Evolutionary conservation across 2,329 filamentous ascomycete species (phyloP).

Genomic region (Celoporthe dispersa): DNA sequence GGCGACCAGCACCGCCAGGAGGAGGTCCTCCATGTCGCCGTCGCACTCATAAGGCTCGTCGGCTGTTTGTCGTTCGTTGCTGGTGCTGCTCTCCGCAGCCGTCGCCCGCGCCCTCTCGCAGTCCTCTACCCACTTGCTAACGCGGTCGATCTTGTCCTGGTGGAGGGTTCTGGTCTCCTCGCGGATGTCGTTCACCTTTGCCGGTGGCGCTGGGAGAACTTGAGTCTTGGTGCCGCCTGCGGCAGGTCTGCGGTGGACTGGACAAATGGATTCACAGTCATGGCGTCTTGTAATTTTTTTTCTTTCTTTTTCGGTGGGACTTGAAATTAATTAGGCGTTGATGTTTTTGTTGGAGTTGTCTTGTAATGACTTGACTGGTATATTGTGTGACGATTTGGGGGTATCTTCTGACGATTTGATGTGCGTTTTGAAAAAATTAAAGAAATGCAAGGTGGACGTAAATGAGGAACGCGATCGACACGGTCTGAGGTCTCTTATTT

Average conservation of each 20-base stretch:
- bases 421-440: neutral
- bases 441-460: neutral
- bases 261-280: neutral
- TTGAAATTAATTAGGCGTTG: neutral
- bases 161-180: neutral
- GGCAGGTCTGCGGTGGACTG: neutral
- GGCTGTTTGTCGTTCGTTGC: neutral
- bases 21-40: conserved; percentile 21
- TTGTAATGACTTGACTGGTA: neutral
- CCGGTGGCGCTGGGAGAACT: conserved; percentile 8
- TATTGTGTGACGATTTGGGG: neutral
- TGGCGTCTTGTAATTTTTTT: too few species aligned
- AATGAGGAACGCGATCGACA: neutral
- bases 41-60: conserved; percentile 6
- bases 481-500: neutral
- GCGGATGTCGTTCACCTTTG: conserved; percentile 4
- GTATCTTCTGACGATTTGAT: neutral
- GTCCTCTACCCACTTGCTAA: conserved; percentile 10
- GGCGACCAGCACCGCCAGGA: conserved; percentile 12
- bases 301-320: neutral
- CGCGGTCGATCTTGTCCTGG: conserved; percentile 10
- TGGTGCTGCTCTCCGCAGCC: conserved; percentile 1
- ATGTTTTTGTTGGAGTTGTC: neutral
- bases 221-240: conserved; percentile 8
- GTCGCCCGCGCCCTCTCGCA: conserved; percentile 5